Percentiles rank a stretch among this genome's conserved stretches.
phyloP scores from a whole-genome alignment of 306 rosid genomes.

The Lagenaria siceraria region DNA sequence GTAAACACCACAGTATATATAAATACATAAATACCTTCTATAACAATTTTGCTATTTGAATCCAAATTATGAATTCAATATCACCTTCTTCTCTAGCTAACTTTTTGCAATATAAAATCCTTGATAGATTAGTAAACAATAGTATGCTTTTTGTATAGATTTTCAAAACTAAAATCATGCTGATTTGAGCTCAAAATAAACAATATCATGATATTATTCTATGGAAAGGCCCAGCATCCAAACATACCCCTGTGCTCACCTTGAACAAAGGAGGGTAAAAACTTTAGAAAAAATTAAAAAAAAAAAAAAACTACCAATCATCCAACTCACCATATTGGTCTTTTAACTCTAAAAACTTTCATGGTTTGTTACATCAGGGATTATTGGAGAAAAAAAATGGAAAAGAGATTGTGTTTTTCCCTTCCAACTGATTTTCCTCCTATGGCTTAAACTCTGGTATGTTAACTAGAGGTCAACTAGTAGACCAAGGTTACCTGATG shows the following conservation, averaged over 20 bases:
- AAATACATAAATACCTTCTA: neutral
- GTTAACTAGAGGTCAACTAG: neutral
- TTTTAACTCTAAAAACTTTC: neutral
- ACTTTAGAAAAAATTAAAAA: too few relatives aligned
- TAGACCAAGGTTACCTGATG: neutral
- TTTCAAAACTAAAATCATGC: neutral
- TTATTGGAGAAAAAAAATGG: neutral
- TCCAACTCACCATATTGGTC: neutral
- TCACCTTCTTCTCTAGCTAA: neutral
- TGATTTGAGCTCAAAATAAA: neutral
- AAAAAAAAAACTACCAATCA: neutral
- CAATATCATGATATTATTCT: neutral
- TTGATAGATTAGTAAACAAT: too few relatives aligned
- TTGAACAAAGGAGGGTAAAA: neutral
- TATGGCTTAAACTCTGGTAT: neutral
- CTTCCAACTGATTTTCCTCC: neutral
- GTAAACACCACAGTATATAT: neutral
- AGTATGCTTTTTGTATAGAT: neutral
- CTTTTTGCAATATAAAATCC: neutral
- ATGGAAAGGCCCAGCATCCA: neutral
- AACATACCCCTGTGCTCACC: neutral
- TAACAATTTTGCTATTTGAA: neutral
- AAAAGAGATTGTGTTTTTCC: neutral
- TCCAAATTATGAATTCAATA: neutral
- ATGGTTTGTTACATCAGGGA: neutral